Evolutionary conservation across 108 stramenopile species (phyloP), one percentile per base, ranked within the genome.

Genomic region (Cyclotella choctawhatcheeana): DNA sequence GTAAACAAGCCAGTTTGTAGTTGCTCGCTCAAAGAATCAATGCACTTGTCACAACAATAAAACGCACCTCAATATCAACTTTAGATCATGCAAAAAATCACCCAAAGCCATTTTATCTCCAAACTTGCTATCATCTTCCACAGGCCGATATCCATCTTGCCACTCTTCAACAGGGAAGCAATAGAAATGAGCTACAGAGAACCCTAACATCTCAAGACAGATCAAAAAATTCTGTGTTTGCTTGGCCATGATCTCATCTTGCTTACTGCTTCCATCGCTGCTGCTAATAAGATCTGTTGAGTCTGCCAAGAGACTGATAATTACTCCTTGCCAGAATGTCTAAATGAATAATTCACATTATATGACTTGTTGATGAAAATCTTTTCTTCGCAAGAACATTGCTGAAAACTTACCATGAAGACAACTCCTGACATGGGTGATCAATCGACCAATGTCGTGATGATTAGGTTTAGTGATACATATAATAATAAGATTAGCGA

Each of bases 291-390:
- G 71, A 76, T 91, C 84, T 8, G 92, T 89, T 8, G 88, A 81
- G 44, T 81, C 76, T 17, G 91, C 93, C 26, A 96, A 63, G 8
- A 92, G 68, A 13, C 73, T 67, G 32, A 96, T 85, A 14, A 83
- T 84, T 44, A 94, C 60, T 7, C 94, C 92, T 71, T 97, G 96
- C 96, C 96, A 97, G 59, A 97, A 97, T 20, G 96, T 97, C n/a
- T n/a, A n/a, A n/a, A n/a, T n/a, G n/a, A n/a, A n/a, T n/a, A n/a
- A n/a, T n/a, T n/a, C n/a, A n/a, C n/a, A n/a, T n/a, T n/a, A n/a
- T n/a, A n/a, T n/a, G n/a, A n/a, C n/a, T n/a, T n/a, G n/a, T n/a
- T n/a, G n/a, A n/a, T n/a, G n/a, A n/a, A n/a, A n/a, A n/a, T n/a
- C n/a, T n/a, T n/a, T n/a, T n/a, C n/a, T n/a, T n/a, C n/a, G n/a